These are phyloP conservation scores for Schizosaccharomyces lindneri DNA, from an alignment of 805 yeast genomes.

Conservation along the genomic window DNA sequence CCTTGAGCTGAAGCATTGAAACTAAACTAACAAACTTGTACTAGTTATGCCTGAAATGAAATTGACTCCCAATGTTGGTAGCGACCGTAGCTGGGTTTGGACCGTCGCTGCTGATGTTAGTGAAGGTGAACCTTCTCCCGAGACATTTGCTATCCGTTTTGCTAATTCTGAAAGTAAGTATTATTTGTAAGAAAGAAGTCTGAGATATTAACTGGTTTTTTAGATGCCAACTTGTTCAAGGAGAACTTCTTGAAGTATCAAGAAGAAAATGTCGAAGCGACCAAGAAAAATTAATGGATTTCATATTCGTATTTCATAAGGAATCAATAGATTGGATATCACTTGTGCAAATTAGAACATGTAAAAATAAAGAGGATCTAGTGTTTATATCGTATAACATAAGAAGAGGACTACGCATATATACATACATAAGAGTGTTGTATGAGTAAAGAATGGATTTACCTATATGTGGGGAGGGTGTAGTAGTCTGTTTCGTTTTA, in stretches of 20 bases:
- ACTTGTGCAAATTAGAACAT: background rate
- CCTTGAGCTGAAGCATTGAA: background rate
- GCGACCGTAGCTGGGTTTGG: constrained; percentile 97
- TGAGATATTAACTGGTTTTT: background rate
- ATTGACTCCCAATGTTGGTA: constrained; percentile 79
- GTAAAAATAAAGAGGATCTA: background rate
- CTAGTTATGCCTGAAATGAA: constrained; percentile 10
- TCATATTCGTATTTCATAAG: background rate
- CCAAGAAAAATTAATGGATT: background rate
- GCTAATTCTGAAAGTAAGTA: constrained; percentile 18
- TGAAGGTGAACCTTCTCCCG: constrained; percentile 90
- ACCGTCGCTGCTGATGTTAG: constrained; percentile 80
- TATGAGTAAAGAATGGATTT: no score
- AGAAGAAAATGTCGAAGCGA: constrained; percentile 29
- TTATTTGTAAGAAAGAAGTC: background rate
- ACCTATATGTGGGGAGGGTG: no score
- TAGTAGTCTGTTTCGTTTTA: no score
- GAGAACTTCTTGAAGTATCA: constrained; percentile 75
- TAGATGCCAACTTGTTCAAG: constrained; percentile 76
- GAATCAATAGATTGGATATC: background rate
- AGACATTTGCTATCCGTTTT: constrained; percentile 87
- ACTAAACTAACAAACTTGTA: background rate
- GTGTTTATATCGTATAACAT: background rate
- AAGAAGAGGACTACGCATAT: no score
- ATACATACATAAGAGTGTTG: no score